Conservation (phyloP, 345 rosid genomes). For the Angophora floribunda region DNA sequence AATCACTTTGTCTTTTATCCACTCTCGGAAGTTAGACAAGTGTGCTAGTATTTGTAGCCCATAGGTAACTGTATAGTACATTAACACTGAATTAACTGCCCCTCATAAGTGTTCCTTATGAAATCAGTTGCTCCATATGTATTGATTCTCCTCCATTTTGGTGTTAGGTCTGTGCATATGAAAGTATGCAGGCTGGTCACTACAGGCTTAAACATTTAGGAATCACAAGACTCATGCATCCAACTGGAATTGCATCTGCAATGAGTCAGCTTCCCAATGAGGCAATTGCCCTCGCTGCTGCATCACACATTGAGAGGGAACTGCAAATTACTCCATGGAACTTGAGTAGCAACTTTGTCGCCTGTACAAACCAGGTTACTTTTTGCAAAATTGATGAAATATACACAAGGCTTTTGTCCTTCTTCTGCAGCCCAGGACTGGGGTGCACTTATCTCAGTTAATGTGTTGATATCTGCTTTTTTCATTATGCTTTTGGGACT, state of each 20-base stretch:
- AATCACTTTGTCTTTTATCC: not conserved
- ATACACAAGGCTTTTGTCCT: not conserved
- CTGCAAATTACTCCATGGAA: constrained; percentile 96
- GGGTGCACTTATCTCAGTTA: not conserved
- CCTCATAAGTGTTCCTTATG: not conserved
- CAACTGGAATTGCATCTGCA: constrained; percentile 71
- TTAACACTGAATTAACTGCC: not conserved
- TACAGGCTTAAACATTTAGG: constrained; percentile 92
- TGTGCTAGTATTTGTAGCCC: not conserved
- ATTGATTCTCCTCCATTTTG: not conserved
- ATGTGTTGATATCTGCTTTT: not conserved
- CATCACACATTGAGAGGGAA: constrained; percentile 94
- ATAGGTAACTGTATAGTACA: not conserved
- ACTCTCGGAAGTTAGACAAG: not conserved
- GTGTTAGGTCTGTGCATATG: constrained; percentile 80
- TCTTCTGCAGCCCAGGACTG: not conserved
- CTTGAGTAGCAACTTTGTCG: constrained; percentile 89
- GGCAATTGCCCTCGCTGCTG: constrained; percentile 97
- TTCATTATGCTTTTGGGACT: not conserved
- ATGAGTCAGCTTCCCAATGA: constrained; percentile 92
- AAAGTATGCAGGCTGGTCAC: constrained; percentile 95
- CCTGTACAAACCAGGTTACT: constrained; percentile 89
- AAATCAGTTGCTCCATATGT: not conserved
- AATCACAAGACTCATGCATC: constrained; percentile 63
- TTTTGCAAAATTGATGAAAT: not conserved